A percentile compares a stretch with the other conserved stretches of the same genome.
Evolutionary conservation across 306 rosid species (phyloP).

Genomic region (Astragalus membranaceus): DNA sequence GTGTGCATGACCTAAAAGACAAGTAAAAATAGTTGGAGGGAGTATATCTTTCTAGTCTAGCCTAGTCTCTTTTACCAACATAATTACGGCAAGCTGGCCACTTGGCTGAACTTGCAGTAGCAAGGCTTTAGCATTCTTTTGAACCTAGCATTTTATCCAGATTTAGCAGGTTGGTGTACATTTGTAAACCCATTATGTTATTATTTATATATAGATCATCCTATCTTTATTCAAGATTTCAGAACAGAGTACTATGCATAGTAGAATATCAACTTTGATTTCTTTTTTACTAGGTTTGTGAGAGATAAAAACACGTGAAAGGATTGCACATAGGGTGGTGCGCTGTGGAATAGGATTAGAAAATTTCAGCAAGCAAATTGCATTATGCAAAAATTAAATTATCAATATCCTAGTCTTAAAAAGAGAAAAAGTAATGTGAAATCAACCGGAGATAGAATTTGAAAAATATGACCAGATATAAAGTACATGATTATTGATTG

Average conservation of each 20-base stretch:
- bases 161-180: background rate
- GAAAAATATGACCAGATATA: background rate
- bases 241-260: background rate
- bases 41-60: no score
- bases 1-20: no score
- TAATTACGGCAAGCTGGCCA: background rate
- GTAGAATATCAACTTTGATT: background rate
- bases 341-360: background rate
- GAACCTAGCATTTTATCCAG: constrained; percentile 1
- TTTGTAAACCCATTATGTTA: background rate
- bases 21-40: no score
- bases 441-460: background rate
- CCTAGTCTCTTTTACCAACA: background rate
- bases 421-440: background rate
- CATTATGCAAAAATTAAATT: background rate
- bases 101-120: background rate
- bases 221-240: background rate
- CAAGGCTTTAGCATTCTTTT: background rate
- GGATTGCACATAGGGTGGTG: background rate
- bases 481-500: background rate
- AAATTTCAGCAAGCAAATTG: background rate
- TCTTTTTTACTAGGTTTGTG: background rate
- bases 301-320: background rate
- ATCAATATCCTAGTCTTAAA: background rate
- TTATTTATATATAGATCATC: background rate